Evolutionary conservation across 2,329 filamentous ascomycete species (phyloP).

Genomic region (Clarireedia paspali): DNA sequence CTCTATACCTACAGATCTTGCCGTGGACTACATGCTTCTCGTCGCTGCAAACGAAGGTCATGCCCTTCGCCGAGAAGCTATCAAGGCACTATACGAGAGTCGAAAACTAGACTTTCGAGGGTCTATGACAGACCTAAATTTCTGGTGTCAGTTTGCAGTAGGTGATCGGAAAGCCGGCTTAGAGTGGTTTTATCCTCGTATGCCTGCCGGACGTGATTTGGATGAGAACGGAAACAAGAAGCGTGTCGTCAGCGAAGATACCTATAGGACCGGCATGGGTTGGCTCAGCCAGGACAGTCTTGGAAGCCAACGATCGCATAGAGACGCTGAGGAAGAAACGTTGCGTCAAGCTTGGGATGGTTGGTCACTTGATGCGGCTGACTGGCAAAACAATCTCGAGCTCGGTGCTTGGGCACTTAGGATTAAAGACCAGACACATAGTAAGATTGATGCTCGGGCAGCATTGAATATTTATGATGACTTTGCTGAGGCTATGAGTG

Average conservation of each 20-base stretch:
- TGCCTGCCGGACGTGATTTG: conserved; percentile 63
- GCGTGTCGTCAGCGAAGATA: conserved; percentile 73
- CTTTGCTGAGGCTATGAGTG: conserved; percentile 55
- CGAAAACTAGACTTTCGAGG: conserved; percentile 69
- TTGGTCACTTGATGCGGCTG: conserved; percentile 57
- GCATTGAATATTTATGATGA: conserved; percentile 44
- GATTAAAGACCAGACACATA: conserved; percentile 15
- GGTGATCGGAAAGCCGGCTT: conserved; percentile 83
- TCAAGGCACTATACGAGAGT: conserved; percentile 62
- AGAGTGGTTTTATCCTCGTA: conserved; percentile 80
- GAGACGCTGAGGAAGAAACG: conserved; percentile 52
- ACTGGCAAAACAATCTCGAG: conserved; percentile 42
- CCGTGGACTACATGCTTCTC: conserved; percentile 72
- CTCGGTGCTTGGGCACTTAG: conserved; percentile 34
- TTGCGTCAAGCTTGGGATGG: conserved; percentile 57
- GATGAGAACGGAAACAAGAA: conserved; percentile 60
- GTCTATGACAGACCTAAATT: conserved; percentile 76
- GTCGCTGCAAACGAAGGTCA: conserved; percentile 88
- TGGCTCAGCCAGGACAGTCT: conserved; percentile 58
- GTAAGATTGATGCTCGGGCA: conserved; percentile 21
- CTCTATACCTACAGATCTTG: conserved; percentile 56
- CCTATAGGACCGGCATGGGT: conserved; percentile 73
- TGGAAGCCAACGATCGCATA: conserved; percentile 29
- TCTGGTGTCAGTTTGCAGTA: conserved; percentile 95
- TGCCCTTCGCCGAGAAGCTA: conserved; percentile 57